These are phyloP conservation scores for Miscanthus sacchariflorus DNA, from an alignment of 202 grass and related monocot genomes.

Conservation along the genomic window DNA sequence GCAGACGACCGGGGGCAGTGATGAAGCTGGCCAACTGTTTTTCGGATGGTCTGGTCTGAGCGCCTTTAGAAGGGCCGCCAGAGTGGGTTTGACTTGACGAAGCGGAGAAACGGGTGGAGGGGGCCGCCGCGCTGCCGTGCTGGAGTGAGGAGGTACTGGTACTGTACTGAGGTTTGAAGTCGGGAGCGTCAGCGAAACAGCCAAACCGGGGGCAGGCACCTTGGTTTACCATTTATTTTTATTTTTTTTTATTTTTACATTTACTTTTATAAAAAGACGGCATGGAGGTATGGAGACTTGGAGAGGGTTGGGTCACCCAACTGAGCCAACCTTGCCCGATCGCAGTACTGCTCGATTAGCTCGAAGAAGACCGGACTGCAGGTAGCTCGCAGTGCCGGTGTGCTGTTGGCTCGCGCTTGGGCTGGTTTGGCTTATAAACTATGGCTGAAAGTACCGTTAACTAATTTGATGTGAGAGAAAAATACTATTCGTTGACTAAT, in stretches of 20 bases:
- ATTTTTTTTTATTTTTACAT: no score
- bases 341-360: not conserved
- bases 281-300: not conserved
- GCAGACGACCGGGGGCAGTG: not conserved
- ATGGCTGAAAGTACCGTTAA: no score
- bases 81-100: slow-evolving; percentile 46
- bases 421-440: no score
- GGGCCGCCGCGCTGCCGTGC: not conserved
- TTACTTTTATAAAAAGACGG: not conserved
- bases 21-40: slow-evolving; percentile 41
- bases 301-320: slow-evolving; percentile 34
- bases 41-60: not conserved
- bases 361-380: not conserved
- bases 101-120: not conserved
- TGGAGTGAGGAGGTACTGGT: not conserved
- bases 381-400: not conserved
- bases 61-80: not conserved
- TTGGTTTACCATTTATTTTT: not conserved
- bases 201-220: not conserved
- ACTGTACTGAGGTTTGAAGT: not conserved
- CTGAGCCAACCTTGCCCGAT: slow-evolving; percentile 16
- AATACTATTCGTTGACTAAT: no score
- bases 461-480: no score
- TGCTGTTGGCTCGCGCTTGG: not conserved
- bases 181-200: not conserved